Percentiles rank a stretch among this genome's conserved stretches.
phyloP scores from a whole-genome alignment of 2,329 filamentous ascomycete genomes.

The Pezizomycotina sp. region DNA sequence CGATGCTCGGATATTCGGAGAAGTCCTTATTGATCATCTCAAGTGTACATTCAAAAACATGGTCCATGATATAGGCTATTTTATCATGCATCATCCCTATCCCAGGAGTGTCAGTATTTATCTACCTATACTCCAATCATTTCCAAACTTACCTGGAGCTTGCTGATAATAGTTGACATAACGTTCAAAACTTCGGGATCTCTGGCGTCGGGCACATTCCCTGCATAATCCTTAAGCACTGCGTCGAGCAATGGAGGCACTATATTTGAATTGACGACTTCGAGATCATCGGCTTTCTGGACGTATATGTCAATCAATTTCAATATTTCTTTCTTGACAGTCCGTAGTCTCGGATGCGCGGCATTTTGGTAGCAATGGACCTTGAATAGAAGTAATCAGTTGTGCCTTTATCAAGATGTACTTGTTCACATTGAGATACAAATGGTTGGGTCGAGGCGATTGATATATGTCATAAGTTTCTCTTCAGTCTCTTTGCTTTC shows the following conservation, averaged over 20 bases:
- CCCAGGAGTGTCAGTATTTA: slow-evolving; percentile 6
- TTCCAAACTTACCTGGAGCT: slow-evolving; percentile 70
- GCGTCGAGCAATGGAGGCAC: slow-evolving; percentile 91
- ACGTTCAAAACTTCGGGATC: slow-evolving; percentile 94
- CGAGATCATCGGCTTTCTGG: slow-evolving; percentile 89
- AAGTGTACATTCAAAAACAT: slow-evolving; percentile 92
- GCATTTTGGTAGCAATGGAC: slow-evolving; percentile 90
- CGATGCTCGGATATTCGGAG: slow-evolving; percentile 94
- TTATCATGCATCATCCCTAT: slow-evolving; percentile 93
- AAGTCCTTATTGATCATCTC: slow-evolving; percentile 99
- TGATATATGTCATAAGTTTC: too few species aligned
- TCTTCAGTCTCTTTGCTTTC: too few species aligned
- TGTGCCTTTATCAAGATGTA: too few species aligned
- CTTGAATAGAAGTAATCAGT: slow-evolving; percentile 35
- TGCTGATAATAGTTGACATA: slow-evolving; percentile 93
- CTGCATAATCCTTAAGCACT: slow-evolving; percentile 88
- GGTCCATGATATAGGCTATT: slow-evolving; percentile 93
- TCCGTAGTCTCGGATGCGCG: slow-evolving; percentile 81
- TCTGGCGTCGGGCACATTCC: slow-evolving; percentile 85
- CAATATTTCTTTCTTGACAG: slow-evolving; percentile 97
- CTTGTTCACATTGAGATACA: too few species aligned
- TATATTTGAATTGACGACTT: slow-evolving; percentile 83
- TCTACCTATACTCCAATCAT: slow-evolving; percentile 14
- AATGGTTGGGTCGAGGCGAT: too few species aligned
- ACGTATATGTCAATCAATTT: slow-evolving; percentile 98